These are phyloP conservation scores for Thalassia testudinum DNA, from an alignment of 116 monocot genomes.

Conservation along the genomic window DNA sequence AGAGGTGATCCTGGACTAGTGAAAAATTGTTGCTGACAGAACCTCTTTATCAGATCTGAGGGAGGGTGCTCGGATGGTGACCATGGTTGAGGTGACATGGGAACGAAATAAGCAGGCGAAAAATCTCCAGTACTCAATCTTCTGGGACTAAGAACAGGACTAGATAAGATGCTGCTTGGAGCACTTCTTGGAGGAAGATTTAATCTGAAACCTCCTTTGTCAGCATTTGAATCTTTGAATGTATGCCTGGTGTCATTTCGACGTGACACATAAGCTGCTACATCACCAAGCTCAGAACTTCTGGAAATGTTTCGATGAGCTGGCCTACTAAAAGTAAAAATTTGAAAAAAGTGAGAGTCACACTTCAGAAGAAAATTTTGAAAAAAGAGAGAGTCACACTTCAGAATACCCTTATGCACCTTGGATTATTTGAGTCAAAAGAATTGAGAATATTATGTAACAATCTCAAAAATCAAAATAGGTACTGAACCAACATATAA, in stretches of 20 bases:
- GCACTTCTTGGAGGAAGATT: conserved; percentile 76
- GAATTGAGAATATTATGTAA: too few species aligned
- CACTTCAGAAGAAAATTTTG: background rate
- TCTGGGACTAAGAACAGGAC: conserved; percentile 69
- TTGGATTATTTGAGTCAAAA: too few species aligned
- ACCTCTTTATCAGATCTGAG: conserved; percentile 16
- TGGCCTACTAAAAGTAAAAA: conserved; percentile 15
- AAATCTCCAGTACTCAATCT: conserved; percentile 35
- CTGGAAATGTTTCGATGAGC: conserved; percentile 8
- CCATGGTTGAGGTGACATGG: conserved; percentile 25
- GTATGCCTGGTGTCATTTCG: conserved; percentile 15
- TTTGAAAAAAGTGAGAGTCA: background rate
- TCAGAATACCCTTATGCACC: too few species aligned
- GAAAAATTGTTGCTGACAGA: conserved; percentile 23
- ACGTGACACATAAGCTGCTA: conserved; percentile 4
- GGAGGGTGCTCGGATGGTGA: conserved; percentile 29
- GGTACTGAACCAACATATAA: too few species aligned
- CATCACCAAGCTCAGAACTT: conserved; percentile 19
- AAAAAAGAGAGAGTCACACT: background rate
- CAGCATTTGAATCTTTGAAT: conserved; percentile 26
- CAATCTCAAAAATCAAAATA: too few species aligned
- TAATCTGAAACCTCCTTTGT: conserved; percentile 23
- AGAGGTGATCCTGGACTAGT: conserved; percentile 37
- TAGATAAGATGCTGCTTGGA: conserved; percentile 61
- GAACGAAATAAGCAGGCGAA: conserved; percentile 10